Evolutionary conservation across 805 yeast genomes (phyloP).

Genomic region (Candida suzukii): DNA sequence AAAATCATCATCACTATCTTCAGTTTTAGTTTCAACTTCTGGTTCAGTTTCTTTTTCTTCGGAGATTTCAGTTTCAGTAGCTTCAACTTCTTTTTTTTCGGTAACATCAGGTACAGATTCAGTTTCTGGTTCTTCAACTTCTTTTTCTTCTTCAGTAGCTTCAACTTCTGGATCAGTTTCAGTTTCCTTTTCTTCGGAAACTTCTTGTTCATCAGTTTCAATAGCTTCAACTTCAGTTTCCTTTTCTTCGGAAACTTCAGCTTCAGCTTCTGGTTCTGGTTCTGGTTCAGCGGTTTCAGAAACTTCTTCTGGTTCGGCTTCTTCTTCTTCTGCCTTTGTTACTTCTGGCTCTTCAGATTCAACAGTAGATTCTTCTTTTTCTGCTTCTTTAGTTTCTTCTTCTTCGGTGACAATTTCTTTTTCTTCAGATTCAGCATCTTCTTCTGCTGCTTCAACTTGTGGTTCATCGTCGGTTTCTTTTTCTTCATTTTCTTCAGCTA

Average conservation of each 20-base stretch:
- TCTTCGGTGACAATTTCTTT: not conserved
- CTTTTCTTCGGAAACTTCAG: slow-evolving; percentile 1
- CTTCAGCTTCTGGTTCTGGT: slow-evolving; percentile 2
- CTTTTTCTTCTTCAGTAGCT: slow-evolving; percentile 5
- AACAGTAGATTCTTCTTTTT: not conserved
- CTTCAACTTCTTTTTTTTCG: not conserved
- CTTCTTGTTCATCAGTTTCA: slow-evolving; percentile 4
- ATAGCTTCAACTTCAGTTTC: slow-evolving; percentile 1
- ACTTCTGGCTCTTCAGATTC: not conserved
- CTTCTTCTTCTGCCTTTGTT: not conserved
- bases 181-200: slow-evolving; percentile 2
- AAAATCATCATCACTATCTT: slow-evolving; percentile 4
- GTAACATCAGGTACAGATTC: slow-evolving; percentile 2
- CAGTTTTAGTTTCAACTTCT: slow-evolving; percentile 1
- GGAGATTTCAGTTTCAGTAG: not conserved
- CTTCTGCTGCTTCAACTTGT: not conserved
- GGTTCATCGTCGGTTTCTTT: not conserved
- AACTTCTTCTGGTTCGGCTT: slow-evolving; percentile 4
- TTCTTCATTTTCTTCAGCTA: slow-evolving; percentile 3
- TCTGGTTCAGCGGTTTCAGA: slow-evolving; percentile 2
- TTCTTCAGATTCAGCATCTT: slow-evolving; percentile 2
- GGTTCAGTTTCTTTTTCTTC: slow-evolving; percentile 1
- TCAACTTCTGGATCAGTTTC: slow-evolving; percentile 3
- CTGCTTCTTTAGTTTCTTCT: not conserved
- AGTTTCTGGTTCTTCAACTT: slow-evolving; percentile 3